Conservation (phyloP, 1,139 yeast species). For the Pichia sp. region DNA sequence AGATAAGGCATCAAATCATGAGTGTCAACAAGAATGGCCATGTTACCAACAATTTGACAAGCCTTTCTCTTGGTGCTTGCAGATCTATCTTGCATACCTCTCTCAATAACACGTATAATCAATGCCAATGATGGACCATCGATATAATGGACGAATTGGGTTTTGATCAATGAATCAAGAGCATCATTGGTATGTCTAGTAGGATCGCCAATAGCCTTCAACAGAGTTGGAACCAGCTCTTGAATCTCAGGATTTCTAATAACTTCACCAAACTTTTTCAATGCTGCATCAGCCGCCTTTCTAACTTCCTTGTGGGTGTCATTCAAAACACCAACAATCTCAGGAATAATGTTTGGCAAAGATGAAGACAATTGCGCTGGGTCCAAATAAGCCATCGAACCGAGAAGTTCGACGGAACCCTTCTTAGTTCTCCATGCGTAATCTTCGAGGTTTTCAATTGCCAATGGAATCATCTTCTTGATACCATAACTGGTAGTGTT, state of each 20-base stretch:
- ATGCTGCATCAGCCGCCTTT: constrained; percentile 84
- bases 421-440: constrained; percentile 95
- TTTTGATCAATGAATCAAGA: constrained; percentile 73
- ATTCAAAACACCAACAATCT: constrained; percentile 88
- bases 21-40: constrained; percentile 92
- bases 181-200: constrained; percentile 85
- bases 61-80: constrained; percentile 91
- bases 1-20: constrained; percentile 83
- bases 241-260: constrained; percentile 97
- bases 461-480: constrained; percentile 83
- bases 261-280: constrained; percentile 92
- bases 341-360: constrained; percentile 85
- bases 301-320: constrained; percentile 97
- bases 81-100: constrained; percentile 93
- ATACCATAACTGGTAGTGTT: constrained; percentile 91
- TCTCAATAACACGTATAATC: constrained; percentile 86
- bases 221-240: constrained; percentile 75
- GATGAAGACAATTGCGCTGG: constrained; percentile 91
- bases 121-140: constrained; percentile 97
- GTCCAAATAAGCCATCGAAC: constrained; percentile 96
- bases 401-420: constrained; percentile 92
- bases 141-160: constrained; percentile 94
- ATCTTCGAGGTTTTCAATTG: constrained; percentile 79
- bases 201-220: constrained; percentile 95
- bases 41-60: constrained; percentile 96